Evolutionary conservation across 2,329 filamentous ascomycete genomes (phyloP).

Genomic region (Colletotrichum sp.): DNA sequence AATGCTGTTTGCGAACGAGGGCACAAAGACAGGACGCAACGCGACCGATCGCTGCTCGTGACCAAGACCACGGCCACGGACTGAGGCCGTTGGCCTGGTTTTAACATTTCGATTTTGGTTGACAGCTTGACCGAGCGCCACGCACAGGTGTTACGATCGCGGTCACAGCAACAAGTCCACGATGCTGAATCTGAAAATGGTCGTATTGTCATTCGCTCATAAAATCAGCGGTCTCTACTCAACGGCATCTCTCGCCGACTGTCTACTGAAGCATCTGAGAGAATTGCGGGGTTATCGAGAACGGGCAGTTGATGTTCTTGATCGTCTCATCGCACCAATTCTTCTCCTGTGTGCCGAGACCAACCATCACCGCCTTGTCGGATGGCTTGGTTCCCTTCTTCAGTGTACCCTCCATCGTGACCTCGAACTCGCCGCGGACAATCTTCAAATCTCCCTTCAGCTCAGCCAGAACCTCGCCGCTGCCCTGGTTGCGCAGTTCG

Average conservation of each 20-base stretch:
- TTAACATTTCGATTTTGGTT: neutral
- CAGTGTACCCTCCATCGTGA: slow-evolving; percentile 29
- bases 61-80: neutral
- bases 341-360: slow-evolving; percentile 25
- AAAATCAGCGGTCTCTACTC: neutral
- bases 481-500: slow-evolving; percentile 30
- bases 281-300: slow-evolving; percentile 17
- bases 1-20: neutral
- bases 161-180: neutral
- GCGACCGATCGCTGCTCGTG: neutral
- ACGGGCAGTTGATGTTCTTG: slow-evolving; percentile 26
- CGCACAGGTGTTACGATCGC: neutral
- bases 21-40: neutral
- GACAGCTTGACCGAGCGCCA: neutral
- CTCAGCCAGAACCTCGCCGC: slow-evolving; percentile 28
- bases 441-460: slow-evolving; percentile 34
- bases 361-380: slow-evolving; percentile 27
- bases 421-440: slow-evolving; percentile 29
- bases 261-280: slow-evolving; percentile 3
- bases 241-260: neutral
- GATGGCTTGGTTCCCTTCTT: slow-evolving; percentile 16
- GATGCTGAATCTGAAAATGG: neutral
- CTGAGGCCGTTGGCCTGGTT: neutral
- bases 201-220: slow-evolving; percentile 11
- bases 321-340: slow-evolving; percentile 34